These are phyloP conservation scores for Suhomyces sp. DNA, from an alignment of 805 yeast genomes.

Conservation along the genomic window DNA sequence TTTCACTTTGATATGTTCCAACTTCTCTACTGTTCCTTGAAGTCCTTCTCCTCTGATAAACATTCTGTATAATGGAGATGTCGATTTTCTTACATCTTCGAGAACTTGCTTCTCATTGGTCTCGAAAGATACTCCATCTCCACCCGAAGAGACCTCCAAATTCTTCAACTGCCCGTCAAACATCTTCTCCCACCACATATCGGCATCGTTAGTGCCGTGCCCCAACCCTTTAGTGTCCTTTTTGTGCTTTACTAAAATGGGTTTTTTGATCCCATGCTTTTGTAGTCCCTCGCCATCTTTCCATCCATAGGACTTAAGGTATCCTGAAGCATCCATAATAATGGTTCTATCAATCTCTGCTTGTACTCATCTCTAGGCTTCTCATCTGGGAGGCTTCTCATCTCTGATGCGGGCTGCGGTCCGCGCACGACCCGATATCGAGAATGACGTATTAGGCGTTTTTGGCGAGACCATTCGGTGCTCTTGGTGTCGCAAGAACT, in stretches of 20 bases:
- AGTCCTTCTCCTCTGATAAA: conserved; percentile 87
- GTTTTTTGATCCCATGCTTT: conserved; percentile 77
- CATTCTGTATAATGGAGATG: conserved; percentile 77
- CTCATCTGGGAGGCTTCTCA: not conserved
- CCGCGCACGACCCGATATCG: not conserved
- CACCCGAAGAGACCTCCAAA: conserved; percentile 51
- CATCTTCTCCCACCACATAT: conserved; percentile 95
- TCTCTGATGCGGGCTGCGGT: not conserved
- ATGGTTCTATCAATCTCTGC: not conserved
- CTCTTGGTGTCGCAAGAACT: not conserved
- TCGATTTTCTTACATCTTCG: conserved; percentile 45
- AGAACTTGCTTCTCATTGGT: conserved; percentile 50
- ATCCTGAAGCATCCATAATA: conserved; percentile 70
- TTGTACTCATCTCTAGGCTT: not conserved
- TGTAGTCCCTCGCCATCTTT: conserved; percentile 81
- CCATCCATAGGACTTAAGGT: conserved; percentile 85
- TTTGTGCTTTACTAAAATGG: conserved; percentile 86
- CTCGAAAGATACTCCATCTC: conserved; percentile 47
- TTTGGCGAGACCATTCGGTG: not conserved
- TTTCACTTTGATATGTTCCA: conserved; percentile 20
- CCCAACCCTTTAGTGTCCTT: conserved; percentile 91
- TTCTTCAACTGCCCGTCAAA: conserved; percentile 90
- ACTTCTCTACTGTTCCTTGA: conserved; percentile 64
- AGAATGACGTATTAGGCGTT: not conserved
- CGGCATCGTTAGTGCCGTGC: conserved; percentile 68